A percentile compares a stretch with the other conserved stretches of the same genome.
phyloP scores from a whole-genome alignment of 345 rosid species.

The Theobroma cacao region DNA sequence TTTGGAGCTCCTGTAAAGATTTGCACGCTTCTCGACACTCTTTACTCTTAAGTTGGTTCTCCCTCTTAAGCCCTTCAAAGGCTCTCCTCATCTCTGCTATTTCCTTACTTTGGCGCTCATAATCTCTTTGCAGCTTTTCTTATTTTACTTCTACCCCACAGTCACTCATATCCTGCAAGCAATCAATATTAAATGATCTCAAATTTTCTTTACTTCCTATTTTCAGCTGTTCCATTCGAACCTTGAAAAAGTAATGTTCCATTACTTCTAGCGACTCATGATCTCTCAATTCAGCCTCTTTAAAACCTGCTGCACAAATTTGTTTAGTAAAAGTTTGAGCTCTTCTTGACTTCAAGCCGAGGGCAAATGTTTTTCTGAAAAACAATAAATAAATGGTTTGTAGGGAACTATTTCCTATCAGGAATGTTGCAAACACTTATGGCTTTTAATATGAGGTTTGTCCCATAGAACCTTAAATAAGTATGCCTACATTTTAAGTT shows the following conservation, averaged over 20 bases:
- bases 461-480: background rate
- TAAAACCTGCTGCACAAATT: constrained; percentile 33
- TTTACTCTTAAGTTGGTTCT: constrained; percentile 57
- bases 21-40: constrained; percentile 77
- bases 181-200: constrained; percentile 1
- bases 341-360: background rate
- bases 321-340: background rate
- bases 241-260: constrained; percentile 5
- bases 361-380: background rate
- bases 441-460: background rate
- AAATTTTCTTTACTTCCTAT: background rate
- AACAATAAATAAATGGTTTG: background rate
- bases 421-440: background rate
- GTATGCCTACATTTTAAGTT: background rate
- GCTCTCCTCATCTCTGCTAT: constrained; percentile 46
- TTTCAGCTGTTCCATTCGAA: background rate
- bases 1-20: constrained; percentile 67
- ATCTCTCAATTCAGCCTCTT: constrained; percentile 31
- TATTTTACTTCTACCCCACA: constrained; percentile 37
- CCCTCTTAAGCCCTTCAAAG: constrained; percentile 61
- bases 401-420: background rate
- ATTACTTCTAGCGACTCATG: constrained; percentile 36
- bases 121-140: constrained; percentile 34
- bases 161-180: constrained; percentile 41
- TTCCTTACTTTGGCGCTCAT: constrained; percentile 51